phyloP scores from a whole-genome alignment of 1,139 yeast genomes.

The Magnusiomyces tetraspermus region DNA sequence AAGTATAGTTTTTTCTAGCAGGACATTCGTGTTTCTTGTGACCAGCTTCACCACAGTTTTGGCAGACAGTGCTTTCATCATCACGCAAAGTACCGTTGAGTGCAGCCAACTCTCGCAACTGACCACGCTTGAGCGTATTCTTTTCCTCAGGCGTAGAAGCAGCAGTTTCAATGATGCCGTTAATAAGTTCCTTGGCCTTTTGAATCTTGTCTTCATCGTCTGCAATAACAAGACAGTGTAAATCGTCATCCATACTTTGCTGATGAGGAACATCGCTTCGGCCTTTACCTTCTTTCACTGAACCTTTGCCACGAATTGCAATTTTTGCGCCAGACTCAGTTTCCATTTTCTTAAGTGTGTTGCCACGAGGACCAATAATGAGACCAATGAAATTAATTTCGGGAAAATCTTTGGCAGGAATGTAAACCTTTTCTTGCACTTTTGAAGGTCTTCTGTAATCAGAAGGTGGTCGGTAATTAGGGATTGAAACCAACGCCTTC shows the following conservation, averaged over 20 bases:
- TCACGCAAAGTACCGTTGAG: slow-evolving; percentile 90
- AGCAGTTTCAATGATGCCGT: slow-evolving; percentile 68
- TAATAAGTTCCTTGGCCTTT: slow-evolving; percentile 65
- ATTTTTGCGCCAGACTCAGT: slow-evolving; percentile 76
- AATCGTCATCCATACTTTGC: slow-evolving; percentile 56
- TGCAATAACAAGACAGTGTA: slow-evolving; percentile 82
- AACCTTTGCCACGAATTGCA: slow-evolving; percentile 87
- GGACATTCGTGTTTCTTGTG: slow-evolving; percentile 59
- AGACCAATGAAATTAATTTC: slow-evolving; percentile 89
- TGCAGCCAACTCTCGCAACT: slow-evolving; percentile 82
- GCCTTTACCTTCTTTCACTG: slow-evolving; percentile 84
- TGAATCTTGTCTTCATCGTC: slow-evolving; percentile 72
- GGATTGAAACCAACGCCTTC: slow-evolving; percentile 58
- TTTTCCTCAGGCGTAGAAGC: slow-evolving; percentile 88
- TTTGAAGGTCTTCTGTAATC: slow-evolving; percentile 67
- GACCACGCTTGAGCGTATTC: slow-evolving; percentile 84
- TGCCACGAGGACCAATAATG: slow-evolving; percentile 91
- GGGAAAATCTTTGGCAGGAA: slow-evolving; percentile 83
- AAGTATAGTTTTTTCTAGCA: slow-evolving; percentile 42
- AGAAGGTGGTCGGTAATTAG: slow-evolving; percentile 72
- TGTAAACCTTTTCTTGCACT: slow-evolving; percentile 70
- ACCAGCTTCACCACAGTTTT: slow-evolving; percentile 50
- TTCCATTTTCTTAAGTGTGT: slow-evolving; percentile 72
- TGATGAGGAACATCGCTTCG: slow-evolving; percentile 39
- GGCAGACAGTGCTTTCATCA: slow-evolving; percentile 60